Base-by-base conservation (phyloP, 1,284 basidiomycete genomes). In the Pyrrhoderma lamaoense region DNA sequence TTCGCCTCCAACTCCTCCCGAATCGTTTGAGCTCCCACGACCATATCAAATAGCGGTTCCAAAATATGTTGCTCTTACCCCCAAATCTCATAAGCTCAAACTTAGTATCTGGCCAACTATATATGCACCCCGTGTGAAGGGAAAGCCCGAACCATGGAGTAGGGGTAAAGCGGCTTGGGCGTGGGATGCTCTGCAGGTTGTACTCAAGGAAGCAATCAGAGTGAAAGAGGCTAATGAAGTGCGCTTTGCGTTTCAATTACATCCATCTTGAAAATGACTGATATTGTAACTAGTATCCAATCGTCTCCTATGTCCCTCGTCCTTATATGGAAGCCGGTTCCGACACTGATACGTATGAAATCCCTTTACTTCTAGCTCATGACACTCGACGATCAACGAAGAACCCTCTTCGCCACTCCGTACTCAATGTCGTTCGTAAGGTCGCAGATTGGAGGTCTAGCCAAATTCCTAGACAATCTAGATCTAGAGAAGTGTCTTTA, bases 361-460 rank as follows among this genome's bases (percentile, higher is more conserved):
- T 67, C 45, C 60, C 64, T 14, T 63, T 76, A 3, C 80, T 87
- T 58, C 70, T 79, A 31, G 80, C 79, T 0, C 65, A 72, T 58
- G 93, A 97, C 65, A 86, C 82, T 3, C 78, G 93, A 36, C 65
- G 53, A 4, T 80, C 83, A 0, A 72, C 77, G 0, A 53, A 58
- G 0, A 91, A 95, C 62, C 88, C 91, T 1, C 77, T 96, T 8
- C 80, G 86, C 3, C 93, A 96, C 62, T 82, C 92, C 3, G 75
- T 80, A 13, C 75, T 93, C 55, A 90, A 91, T 64, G 73, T 85
- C 51, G 79, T 95, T 27, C 79, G 86, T 27, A 66, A 73, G 42
- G 65, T 88, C 34, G 82, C 81, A 1, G 82, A 81, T 57, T 76
- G 71, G 58, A 80, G 70, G 57, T 74, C 71, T n/a, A 65, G 60